Base-by-base conservation (phyloP, 2,329 filamentous ascomycete species). In the Sporothrix dimorphospora region DNA sequence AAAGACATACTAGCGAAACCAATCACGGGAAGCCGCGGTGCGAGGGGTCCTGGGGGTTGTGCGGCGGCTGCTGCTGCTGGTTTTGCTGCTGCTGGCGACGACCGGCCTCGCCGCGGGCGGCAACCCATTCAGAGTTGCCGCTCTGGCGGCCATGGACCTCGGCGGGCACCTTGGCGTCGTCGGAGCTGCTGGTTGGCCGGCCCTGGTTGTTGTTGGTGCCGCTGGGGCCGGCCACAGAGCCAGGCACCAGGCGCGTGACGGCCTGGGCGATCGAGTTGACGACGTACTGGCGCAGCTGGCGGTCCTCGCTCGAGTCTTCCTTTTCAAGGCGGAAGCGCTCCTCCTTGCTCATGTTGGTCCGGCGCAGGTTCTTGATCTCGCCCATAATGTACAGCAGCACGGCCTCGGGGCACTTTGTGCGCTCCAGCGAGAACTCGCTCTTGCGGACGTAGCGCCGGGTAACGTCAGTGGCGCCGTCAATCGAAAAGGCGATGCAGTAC, bases 401-500 rank as follows among this genome's bases (percentile, higher is more conserved):
- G 75, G 96, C 92, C 81, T 99, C 96, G 0, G 95, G 90, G 76
- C 92, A 94, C 77, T 90, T 89, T 76, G 87, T 93, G 75, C 96
- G 91, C 74, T 92, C 89, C n/a, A 88, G 84, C 45, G 92, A 91
- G 77, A 92, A 87, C 76, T 91, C 89, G 73, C 85, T 85, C 81
- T 93, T 93, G 76, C 92, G 92, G 14, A 91, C 89, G 73, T 92
- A 91, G 76, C 89, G 85, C 51, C 89, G 83, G 27, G 90, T 91
- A 42, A 91, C 88, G 78, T 91, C 89, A 45, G 89, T 89, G 16
- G 88, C 88, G 24, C 89, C 96, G 74, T 99, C 96, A 72, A 93
- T 94, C 14, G 94, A 97, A 80, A 99, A 99, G 69, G 95, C 96
- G 73, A 99, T 91, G 83, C 94, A 98, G 83, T 99, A 99, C 0